Conservation (phyloP, 257 asterid genomes). For the Rauvolfia tetraphylla region DNA sequence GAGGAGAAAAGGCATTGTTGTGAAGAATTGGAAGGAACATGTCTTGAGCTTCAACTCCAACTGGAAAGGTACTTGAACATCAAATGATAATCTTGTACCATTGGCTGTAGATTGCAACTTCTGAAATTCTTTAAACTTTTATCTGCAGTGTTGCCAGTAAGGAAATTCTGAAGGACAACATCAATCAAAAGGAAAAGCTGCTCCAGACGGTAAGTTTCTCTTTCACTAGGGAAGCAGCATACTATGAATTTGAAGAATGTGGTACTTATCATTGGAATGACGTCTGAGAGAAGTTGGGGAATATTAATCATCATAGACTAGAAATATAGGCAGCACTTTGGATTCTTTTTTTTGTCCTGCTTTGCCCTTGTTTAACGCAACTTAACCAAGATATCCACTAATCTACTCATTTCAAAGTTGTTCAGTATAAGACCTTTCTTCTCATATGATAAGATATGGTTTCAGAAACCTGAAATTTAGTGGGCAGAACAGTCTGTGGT, state of each 20-base stretch:
- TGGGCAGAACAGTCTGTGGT: background rate
- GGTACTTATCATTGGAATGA: background rate
- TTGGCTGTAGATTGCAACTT: background rate
- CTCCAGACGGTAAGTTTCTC: constrained; percentile 56
- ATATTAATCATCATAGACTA: background rate
- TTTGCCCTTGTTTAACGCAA: background rate
- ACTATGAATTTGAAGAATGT: background rate
- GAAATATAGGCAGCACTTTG: background rate
- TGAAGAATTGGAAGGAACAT: constrained; percentile 68
- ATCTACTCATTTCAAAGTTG: background rate
- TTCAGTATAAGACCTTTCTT: background rate
- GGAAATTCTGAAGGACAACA: constrained; percentile 25
- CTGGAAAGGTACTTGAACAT: constrained; percentile 61
- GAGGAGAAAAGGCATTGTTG: constrained; percentile 60
- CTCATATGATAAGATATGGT: background rate
- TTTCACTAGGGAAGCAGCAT: background rate
- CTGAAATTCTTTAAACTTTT: constrained; percentile 10
- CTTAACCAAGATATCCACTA: background rate
- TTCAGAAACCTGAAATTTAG: background rate
- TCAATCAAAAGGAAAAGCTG: constrained; percentile 41
- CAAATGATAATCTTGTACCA: background rate
- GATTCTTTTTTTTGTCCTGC: background rate
- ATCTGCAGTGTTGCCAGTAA: constrained; percentile 36
- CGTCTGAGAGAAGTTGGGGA: background rate
- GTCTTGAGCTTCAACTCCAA: constrained; percentile 83